A percentile compares a stretch with the other conserved stretches of the same genome.
These are phyloP conservation scores for Fusarium incarnatum DNA, from an alignment of 2,329 filamentous ascomycete species.

Conservation along the genomic window DNA sequence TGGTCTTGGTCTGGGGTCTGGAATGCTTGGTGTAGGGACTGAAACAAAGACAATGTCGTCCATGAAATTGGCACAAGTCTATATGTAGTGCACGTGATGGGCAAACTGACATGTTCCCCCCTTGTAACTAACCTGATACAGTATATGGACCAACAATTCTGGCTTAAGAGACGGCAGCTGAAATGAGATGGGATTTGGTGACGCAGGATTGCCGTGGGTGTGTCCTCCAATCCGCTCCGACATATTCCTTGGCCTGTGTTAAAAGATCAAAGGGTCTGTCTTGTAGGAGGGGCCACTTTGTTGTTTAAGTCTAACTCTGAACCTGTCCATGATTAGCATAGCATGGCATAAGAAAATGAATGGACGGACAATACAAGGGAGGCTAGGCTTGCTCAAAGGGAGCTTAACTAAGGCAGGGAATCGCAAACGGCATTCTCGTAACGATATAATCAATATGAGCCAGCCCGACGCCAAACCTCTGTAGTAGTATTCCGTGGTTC, in stretches of 20 bases:
- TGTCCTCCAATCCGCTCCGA: slow-evolving; percentile 4
- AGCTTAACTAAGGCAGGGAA: slow-evolving; percentile 16
- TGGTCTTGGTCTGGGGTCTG: slow-evolving; percentile 41
- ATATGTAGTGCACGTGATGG: slow-evolving; percentile 44
- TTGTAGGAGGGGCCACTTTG: slow-evolving; percentile 33
- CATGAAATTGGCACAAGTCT: slow-evolving; percentile 41
- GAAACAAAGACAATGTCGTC: slow-evolving; percentile 54
- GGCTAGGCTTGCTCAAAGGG: slow-evolving; percentile 14
- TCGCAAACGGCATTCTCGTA: slow-evolving; percentile 34
- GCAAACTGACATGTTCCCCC: slow-evolving; percentile 9
- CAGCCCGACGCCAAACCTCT: slow-evolving; percentile 46
- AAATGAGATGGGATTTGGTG: slow-evolving; percentile 23
- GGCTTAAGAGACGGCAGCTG: slow-evolving; percentile 22
- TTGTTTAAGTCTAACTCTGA: slow-evolving; percentile 18
- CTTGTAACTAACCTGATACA: slow-evolving; percentile 9
- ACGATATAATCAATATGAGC: slow-evolving; percentile 38
- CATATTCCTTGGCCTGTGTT: slow-evolving; percentile 12
- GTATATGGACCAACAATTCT: slow-evolving; percentile 21
- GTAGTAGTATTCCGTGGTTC: slow-evolving; percentile 41
- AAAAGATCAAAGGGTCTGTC: slow-evolving; percentile 36
- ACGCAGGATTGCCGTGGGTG: slow-evolving; percentile 14
- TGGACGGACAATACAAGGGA: slow-evolving; percentile 35
- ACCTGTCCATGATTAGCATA: slow-evolving; percentile 22
- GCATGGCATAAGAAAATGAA: slow-evolving; percentile 7
- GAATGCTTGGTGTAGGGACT: slow-evolving; percentile 49